Evolutionary conservation across 2,329 filamentous ascomycete species (phyloP).

Genomic region (Ascochyta clinopodiicola): DNA sequence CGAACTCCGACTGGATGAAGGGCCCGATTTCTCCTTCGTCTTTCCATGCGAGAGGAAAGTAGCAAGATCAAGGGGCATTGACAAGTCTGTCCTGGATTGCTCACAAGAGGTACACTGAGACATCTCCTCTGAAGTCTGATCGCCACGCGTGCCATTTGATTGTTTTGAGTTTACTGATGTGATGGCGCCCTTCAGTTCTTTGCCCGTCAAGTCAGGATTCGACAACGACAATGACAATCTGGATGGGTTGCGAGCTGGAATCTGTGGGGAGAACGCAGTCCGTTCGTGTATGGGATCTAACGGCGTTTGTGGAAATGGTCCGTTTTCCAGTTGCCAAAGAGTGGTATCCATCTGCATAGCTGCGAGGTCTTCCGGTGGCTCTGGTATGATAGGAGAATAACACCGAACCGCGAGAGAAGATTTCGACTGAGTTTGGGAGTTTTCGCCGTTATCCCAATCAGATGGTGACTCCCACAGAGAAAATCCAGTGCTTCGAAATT

Average conservation of each 20-base stretch:
- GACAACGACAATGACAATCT: constrained; percentile 23
- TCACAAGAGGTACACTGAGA: neutral
- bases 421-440: neutral
- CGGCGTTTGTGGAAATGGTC: constrained; percentile 16
- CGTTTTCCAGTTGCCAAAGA: constrained; percentile 13
- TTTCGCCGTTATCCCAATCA: constrained; percentile 30
- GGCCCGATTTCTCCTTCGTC: constrained; percentile 33
- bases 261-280: constrained; percentile 3
- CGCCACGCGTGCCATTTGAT: neutral
- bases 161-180: constrained; percentile 1
- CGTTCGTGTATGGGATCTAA: constrained; percentile 32
- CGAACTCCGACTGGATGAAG: constrained; percentile 25
- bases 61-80: constrained; percentile 3
- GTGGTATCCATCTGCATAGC: constrained; percentile 22
- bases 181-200: neutral
- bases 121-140: neutral
- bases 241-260: constrained; percentile 31
- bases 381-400: constrained; percentile 39
- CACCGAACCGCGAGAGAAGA: constrained; percentile 1
- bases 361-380: constrained; percentile 32
- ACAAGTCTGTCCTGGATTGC: neutral
- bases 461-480: constrained; percentile 38
- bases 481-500: constrained; percentile 2
- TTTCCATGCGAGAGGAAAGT: constrained; percentile 25
- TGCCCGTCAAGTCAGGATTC: neutral